These are phyloP conservation scores for Termitomyces bulborhizus DNA, from an alignment of 768 basidiomycete species.

Conservation along the genomic window DNA sequence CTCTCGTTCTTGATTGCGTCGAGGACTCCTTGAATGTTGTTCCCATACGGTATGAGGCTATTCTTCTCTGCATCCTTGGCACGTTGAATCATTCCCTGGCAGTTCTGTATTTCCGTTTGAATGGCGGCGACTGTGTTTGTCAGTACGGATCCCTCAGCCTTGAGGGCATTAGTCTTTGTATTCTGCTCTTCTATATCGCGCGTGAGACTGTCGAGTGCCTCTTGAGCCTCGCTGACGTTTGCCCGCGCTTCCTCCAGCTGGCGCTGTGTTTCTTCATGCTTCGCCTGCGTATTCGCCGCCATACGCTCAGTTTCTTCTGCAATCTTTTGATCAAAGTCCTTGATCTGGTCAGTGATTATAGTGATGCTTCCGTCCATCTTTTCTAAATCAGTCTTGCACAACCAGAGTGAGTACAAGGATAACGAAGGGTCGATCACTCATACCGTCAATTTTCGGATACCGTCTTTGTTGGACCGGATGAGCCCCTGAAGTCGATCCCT, in stretches of 20 bases:
- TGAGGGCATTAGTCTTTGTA: constrained; percentile 22
- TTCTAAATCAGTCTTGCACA: constrained; percentile 42
- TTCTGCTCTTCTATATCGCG: constrained; percentile 27
- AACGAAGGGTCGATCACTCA: constrained; percentile 9
- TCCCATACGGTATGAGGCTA: constrained; percentile 55
- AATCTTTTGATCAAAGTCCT: constrained; percentile 42
- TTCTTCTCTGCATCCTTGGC: constrained; percentile 50
- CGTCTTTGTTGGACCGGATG: constrained; percentile 39
- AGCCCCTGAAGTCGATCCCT: constrained; percentile 42
- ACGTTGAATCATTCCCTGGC: constrained; percentile 42
- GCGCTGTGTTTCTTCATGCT: constrained; percentile 50
- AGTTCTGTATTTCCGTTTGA: constrained; percentile 35
- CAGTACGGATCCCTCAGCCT: constrained; percentile 28
- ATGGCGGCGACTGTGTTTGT: constrained; percentile 27
- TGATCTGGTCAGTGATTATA: constrained; percentile 25
- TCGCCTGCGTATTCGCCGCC: constrained; percentile 52
- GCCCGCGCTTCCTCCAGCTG: constrained; percentile 43
- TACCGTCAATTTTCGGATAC: constrained; percentile 41
- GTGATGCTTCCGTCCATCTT: constrained; percentile 38
- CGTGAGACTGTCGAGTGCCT: constrained; percentile 20
- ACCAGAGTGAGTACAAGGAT: background rate
- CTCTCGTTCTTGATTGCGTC: constrained; percentile 38
- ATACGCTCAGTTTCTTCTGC: constrained; percentile 45
- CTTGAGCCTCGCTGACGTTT: constrained; percentile 32
- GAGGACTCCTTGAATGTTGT: constrained; percentile 52